These are phyloP conservation scores for Macrophomina tecta DNA, from an alignment of 2,329 filamentous ascomycete genomes.

Conservation along the genomic window DNA sequence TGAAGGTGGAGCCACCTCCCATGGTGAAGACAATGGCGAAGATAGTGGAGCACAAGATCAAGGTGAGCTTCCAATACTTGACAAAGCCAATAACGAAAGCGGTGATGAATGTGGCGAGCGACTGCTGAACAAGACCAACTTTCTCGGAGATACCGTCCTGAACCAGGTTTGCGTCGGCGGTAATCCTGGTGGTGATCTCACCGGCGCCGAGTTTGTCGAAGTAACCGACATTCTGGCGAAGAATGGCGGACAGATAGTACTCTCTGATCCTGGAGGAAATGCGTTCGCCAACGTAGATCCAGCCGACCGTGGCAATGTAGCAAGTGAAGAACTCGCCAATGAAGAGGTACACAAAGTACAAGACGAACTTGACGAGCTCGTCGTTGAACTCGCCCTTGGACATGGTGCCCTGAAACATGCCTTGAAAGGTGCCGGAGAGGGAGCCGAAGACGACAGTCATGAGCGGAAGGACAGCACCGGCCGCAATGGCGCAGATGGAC, in stretches of 20 bases:
- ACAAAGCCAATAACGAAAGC: constrained; percentile 92
- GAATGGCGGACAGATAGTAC: constrained; percentile 68
- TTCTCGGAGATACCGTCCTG: constrained; percentile 77
- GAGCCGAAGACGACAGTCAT: constrained; percentile 63
- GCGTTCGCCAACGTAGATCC: constrained; percentile 70
- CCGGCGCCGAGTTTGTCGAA: constrained; percentile 86
- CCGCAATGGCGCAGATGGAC: constrained; percentile 69
- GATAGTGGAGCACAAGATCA: constrained; percentile 83
- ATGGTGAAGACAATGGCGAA: constrained; percentile 79
- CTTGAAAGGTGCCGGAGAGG: constrained; percentile 31
- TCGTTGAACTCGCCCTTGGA: constrained; percentile 33
- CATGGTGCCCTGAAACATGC: constrained; percentile 29
- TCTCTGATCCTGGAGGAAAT: constrained; percentile 40
- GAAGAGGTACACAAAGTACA: constrained; percentile 39
- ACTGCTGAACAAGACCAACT: constrained; percentile 43
- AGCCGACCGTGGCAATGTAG: constrained; percentile 78
- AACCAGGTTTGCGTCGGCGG: constrained; percentile 89
- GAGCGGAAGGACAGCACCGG: constrained; percentile 75
- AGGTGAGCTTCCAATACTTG: constrained; percentile 89
- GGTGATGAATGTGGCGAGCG: constrained; percentile 68
- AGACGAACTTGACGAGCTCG: constrained; percentile 27
- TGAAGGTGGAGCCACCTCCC: constrained; percentile 72
- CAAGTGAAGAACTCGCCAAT: constrained; percentile 32
- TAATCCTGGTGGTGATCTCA: constrained; percentile 93
- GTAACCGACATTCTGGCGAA: constrained; percentile 48